A percentile compares a stretch with the other conserved stretches of the same genome.
Conservation (phyloP, 495 filamentous ascomycete genomes). For the Aspergillus sclerotioniger region DNA sequence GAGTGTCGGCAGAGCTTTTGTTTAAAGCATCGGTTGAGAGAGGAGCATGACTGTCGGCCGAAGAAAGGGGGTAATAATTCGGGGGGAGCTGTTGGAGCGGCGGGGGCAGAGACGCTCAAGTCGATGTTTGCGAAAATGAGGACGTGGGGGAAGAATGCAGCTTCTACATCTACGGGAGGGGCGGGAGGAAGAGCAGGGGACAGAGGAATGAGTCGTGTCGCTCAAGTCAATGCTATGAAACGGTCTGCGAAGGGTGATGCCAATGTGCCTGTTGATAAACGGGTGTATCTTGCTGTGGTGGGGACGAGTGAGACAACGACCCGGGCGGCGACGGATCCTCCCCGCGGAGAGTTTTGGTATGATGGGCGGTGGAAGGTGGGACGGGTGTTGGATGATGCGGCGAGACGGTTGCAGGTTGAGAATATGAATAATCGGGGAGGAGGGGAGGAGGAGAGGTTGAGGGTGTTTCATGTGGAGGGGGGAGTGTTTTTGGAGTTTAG, state of each 20-base stretch:
- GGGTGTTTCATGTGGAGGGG: slow-evolving; percentile 89
- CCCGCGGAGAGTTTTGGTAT: slow-evolving; percentile 80
- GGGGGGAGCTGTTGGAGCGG: slow-evolving; percentile 5
- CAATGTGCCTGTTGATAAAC: slow-evolving; percentile 70
- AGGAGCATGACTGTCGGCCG: slow-evolving; percentile 88
- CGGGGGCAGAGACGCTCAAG: slow-evolving; percentile 46
- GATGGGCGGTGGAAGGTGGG: slow-evolving; percentile 84
- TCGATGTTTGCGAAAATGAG: slow-evolving; percentile 63
- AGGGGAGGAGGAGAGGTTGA: slow-evolving; percentile 72
- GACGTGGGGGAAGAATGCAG: slow-evolving; percentile 67
- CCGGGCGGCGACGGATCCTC: slow-evolving; percentile 73
- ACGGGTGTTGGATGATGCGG: slow-evolving; percentile 81
- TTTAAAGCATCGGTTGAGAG: slow-evolving; percentile 81
- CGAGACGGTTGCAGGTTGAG: slow-evolving; percentile 72
- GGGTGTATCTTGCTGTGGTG: slow-evolving; percentile 84
- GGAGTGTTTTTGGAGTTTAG: slow-evolving; percentile 82
- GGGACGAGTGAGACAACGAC: slow-evolving; percentile 71
- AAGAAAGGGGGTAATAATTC: slow-evolving; percentile 4
- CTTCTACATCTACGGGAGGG: slow-evolving; percentile 45
- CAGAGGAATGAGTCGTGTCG: slow-evolving; percentile 30
- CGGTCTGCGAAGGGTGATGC: slow-evolving; percentile 85
- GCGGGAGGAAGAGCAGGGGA: slow-evolving; percentile 27
- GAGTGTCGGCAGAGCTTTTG: slow-evolving; percentile 86
- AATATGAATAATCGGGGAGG: slow-evolving; percentile 84
- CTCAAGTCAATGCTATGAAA: slow-evolving; percentile 73